Conservation (phyloP, 2,329 filamentous ascomycete species). For the Onygena corvina region DNA sequence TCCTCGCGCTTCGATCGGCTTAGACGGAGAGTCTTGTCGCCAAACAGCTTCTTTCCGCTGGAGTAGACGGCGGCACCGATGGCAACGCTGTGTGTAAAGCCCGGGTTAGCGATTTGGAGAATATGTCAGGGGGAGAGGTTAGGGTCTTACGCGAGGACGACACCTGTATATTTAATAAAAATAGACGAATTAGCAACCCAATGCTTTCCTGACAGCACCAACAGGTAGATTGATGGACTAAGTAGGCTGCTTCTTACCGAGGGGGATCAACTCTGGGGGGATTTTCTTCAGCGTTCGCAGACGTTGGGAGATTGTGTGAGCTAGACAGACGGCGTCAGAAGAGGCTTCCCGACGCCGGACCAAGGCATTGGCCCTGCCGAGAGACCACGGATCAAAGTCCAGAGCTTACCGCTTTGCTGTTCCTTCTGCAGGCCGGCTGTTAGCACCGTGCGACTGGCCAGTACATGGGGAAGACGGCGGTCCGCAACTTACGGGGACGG, state of each 20-base stretch:
- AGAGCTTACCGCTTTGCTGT: conserved; percentile 45
- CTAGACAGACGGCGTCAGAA: conserved; percentile 37
- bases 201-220: not conserved
- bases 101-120: conserved; percentile 17
- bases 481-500: conserved; percentile 55
- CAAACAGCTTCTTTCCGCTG: conserved; percentile 63
- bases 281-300: conserved; percentile 80
- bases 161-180: conserved; percentile 45
- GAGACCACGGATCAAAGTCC: not conserved
- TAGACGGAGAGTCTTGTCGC: conserved; percentile 88
- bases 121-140: conserved; percentile 9
- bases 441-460: conserved; percentile 27
- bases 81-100: conserved; percentile 43
- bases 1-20: conserved; percentile 51
- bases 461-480: conserved; percentile 10
- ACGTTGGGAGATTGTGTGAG: conserved; percentile 93
- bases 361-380: not conserved
- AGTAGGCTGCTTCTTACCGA: conserved; percentile 55
- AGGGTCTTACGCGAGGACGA: conserved; percentile 69
- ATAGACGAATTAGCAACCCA: conserved; percentile 13
- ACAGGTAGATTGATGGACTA: not conserved
- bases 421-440: conserved; percentile 45
- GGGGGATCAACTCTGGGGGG: conserved; percentile 84
- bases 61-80: conserved; percentile 74
- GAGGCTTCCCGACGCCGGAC: not conserved